Base-by-base conservation (phyloP, 179 eudicot genomes). In the Sideroxylon spinosum region DNA sequence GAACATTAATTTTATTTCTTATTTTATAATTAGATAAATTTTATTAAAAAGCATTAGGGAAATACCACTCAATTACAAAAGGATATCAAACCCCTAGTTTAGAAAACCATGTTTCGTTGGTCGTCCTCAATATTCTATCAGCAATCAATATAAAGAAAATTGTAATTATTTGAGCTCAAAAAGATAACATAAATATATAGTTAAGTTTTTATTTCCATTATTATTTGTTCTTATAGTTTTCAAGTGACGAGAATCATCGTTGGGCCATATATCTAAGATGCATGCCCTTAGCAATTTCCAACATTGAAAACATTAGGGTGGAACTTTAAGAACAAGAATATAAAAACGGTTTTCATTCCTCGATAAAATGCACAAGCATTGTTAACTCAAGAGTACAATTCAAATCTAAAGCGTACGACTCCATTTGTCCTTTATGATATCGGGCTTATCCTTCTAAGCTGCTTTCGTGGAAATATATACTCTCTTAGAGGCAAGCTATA, bases 341-440 rank as follows among this genome's bases (percentile, higher is more conserved):
- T 20, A 22, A 14, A n/a, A 6, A 26, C n/a, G 17, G 13, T 52
- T 52, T 52, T 14, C 28, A 11, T 44, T 46, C 16, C 1, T 68
- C 17, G 22, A 13, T 17, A 17, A 9, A 52, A 22, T 52, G 16
- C 13, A 3, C 13, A 53, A 32, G 26, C 48, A 23, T 26, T 32
- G 28, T 32, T 83, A 94, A 97, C 98, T 94, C 82, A 94, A 77
- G 70, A 94, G 93, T 68, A 93, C 98, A 52, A 97, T 94, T 80
- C 98, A 90, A 73, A 94, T 94, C 86, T 94, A 97, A 79, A 94
- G 97, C 82, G 98, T 97, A 65, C 97, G 98, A 82, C 98, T 94
- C 97, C 98, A 94, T 80, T 94, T 94, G 84, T 94, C 98, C 75
- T 94, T 94, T 14, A 94, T 91, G 77, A 94, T 94, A 93, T 97